Conservation (phyloP, 768 basidiomycete species). For the Gymnopilus junonius region DNA sequence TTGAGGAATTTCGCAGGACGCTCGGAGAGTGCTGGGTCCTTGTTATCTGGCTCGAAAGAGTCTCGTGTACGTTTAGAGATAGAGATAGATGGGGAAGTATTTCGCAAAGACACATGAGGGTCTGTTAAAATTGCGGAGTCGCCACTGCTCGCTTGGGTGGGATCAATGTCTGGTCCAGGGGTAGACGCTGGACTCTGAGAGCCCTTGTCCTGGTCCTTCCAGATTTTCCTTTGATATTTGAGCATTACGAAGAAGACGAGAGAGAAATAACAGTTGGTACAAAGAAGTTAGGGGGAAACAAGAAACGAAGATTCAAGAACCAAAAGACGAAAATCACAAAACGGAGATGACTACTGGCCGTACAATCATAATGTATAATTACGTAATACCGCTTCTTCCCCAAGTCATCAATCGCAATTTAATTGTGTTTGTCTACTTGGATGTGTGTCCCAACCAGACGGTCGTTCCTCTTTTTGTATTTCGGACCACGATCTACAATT, state of each 20-base stretch:
- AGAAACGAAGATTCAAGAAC: too few species aligned
- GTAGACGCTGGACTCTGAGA: constrained; percentile 23
- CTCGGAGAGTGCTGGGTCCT: constrained; percentile 17
- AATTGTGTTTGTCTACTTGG: too few species aligned
- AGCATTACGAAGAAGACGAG: constrained; percentile 40
- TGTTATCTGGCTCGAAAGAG: constrained; percentile 19
- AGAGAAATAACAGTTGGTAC: too few species aligned
- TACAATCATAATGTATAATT: too few species aligned
- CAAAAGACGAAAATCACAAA: too few species aligned
- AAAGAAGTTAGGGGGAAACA: too few species aligned
- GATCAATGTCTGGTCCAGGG: background rate
- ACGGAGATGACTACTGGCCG: too few species aligned
- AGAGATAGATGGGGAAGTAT: background rate
- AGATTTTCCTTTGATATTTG: constrained; percentile 54
- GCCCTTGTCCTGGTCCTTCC: constrained; percentile 39
- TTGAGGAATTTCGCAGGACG: constrained; percentile 26
- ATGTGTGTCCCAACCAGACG: background rate
- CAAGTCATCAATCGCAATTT: too few species aligned
- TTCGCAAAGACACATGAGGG: background rate
- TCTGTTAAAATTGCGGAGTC: background rate
- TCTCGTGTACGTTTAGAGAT: constrained; percentile 24
- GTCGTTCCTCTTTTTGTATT: background rate
- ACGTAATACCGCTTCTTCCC: too few species aligned
- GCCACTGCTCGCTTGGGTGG: background rate
- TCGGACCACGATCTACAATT: background rate